Conservation (phyloP, 2,329 filamentous ascomycete genomes). For the Cryphonectria carpinicola region DNA sequence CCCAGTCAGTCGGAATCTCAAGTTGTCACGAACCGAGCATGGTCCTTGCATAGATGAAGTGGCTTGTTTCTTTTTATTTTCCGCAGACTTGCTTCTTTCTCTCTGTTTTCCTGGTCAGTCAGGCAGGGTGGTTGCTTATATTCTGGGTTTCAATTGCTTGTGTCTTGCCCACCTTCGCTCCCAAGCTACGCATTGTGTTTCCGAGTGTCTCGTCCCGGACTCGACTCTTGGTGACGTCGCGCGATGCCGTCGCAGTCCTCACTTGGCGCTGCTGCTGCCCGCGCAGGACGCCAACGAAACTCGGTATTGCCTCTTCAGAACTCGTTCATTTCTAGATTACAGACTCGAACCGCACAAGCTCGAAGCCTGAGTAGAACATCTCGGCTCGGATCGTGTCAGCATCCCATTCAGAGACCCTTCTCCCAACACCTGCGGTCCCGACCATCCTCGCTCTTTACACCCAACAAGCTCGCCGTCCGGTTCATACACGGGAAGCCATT, state of each 20-base stretch:
- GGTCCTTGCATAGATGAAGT: not conserved
- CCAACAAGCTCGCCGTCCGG: slow-evolving; percentile 39
- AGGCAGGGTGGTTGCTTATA: not conserved
- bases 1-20: not conserved
- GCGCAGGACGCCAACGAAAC: slow-evolving; percentile 24
- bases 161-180: not conserved
- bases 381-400: slow-evolving; percentile 8
- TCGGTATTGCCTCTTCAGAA: slow-evolving; percentile 11
- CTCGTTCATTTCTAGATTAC: slow-evolving; percentile 5
- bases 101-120: not conserved
- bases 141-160: not conserved
- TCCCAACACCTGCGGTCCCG: slow-evolving; percentile 20
- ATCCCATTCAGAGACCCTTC: slow-evolving; percentile 17
- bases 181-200: not conserved
- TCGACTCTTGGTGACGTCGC: slow-evolving; percentile 9
- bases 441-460: slow-evolving; percentile 28
- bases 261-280: slow-evolving; percentile 21
- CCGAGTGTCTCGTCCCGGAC: not conserved
- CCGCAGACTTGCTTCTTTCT: not conserved
- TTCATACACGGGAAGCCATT: slow-evolving; percentile 57
- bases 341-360: slow-evolving; percentile 16
- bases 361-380: slow-evolving; percentile 20
- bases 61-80: not conserved
- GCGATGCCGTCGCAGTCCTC: slow-evolving; percentile 28
- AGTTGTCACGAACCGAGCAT: not conserved